Base-by-base conservation (phyloP, 106 monocot genomes). In the Dendrobium huoshanense region DNA sequence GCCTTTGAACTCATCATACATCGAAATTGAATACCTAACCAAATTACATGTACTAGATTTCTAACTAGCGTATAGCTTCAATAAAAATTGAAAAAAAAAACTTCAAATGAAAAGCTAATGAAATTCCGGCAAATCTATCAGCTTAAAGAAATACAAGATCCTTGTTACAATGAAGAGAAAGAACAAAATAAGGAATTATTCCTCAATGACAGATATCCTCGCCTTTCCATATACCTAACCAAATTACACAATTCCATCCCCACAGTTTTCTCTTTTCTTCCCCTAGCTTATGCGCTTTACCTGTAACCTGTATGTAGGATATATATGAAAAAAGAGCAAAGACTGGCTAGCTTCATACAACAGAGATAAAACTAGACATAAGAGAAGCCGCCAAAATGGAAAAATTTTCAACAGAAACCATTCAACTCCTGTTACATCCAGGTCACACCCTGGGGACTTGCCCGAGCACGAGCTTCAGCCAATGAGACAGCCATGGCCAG, bases 401-500 rank as follows among this genome's bases (percentile, higher is more conserved):
- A 31, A 68, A 33, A 33, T 29, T 61, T 25, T 3, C 9, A 11
- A 61, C 4, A 4, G 7, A 0, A 61, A 61, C 61, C 19, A 61
- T 61, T 61, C 0, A 61, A 22, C 37, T 15, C 15, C 33, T 37
- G 15, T n/a, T 85, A 87, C 74, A 83, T 37, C 89, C 85, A 89
- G 2, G 77, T 75, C 65, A 86, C 41, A 7, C 77, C 86, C 41
- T 55, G 80, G 15, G 81, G 24, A 40, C 68, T 80, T 24, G 80
- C 82, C 75, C 85, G 82, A 1, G 86, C 77, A 18, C 73, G 83
- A 82, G 83, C 87, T 75, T 91, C 84, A 25, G 91, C 88, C 19
- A 88, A 78, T 1, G 91, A 88, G 79, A 91, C 70, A 7, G 91
- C 82, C 87, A 86, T 89, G 64, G 83, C 79, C 37, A 87, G 33